phyloP scores from a whole-genome alignment of 306 rosid genomes.

The Vigna nakashimae region DNA sequence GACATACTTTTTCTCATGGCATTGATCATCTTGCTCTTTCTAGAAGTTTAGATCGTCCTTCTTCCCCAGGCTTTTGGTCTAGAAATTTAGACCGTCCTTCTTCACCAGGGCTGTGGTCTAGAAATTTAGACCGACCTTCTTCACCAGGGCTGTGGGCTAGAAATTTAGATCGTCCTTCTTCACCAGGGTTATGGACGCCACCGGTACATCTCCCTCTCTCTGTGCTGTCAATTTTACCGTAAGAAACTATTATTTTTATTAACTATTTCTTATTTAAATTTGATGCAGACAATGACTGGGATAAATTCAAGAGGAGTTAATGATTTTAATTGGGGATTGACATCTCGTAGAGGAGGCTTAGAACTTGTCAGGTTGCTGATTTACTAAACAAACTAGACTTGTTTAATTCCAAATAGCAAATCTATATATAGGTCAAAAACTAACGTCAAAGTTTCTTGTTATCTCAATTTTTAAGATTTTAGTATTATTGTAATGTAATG shows the following conservation, averaged over 20 bases:
- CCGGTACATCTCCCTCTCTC: slow-evolving; percentile 57
- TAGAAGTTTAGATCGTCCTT: slow-evolving; percentile 66
- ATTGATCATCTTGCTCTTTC: slow-evolving; percentile 64
- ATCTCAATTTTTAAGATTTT: slow-evolving; percentile 19
- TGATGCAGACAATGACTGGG: slow-evolving; percentile 69
- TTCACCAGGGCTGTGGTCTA: slow-evolving; percentile 77
- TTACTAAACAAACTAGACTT: slow-evolving; percentile 32
- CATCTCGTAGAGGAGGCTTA: slow-evolving; percentile 72
- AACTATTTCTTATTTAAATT: slow-evolving; percentile 15
- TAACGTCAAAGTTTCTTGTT: background rate
- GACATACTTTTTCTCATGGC: slow-evolving; percentile 65
- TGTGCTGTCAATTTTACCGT: slow-evolving; percentile 21
- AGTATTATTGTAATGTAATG: background rate
- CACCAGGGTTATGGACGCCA: slow-evolving; percentile 78
- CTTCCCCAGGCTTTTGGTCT: slow-evolving; percentile 81
- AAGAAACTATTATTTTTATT: background rate
- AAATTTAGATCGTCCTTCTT: slow-evolving; percentile 68
- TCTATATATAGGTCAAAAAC: slow-evolving; percentile 39
- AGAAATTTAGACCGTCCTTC: slow-evolving; percentile 70
- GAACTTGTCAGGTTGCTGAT: slow-evolving; percentile 83
- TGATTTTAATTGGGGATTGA: slow-evolving; percentile 66
- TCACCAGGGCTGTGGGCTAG: slow-evolving; percentile 80
- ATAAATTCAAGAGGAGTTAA: slow-evolving; percentile 61
- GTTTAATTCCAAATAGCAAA: slow-evolving; percentile 21
- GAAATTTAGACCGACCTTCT: slow-evolving; percentile 68